phyloP scores from a whole-genome alignment of 768 basidiomycete genomes.

The Termitomyces sp. region DNA sequence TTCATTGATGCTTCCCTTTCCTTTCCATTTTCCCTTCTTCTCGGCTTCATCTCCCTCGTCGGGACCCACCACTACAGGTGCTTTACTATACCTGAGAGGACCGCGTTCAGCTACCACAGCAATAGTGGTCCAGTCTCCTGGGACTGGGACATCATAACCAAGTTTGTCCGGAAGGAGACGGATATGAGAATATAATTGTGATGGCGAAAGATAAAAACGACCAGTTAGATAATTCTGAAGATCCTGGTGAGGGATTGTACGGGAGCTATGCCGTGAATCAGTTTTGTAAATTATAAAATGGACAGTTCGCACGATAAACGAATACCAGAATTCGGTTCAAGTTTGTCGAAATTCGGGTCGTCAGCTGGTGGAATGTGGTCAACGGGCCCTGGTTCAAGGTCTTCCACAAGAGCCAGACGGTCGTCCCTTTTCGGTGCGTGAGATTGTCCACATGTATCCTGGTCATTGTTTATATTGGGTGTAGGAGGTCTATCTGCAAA shows the following conservation, averaged over 20 bases:
- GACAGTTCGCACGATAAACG: slow-evolving; percentile 60
- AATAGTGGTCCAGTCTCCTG: slow-evolving; percentile 93
- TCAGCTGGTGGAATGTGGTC: slow-evolving; percentile 67
- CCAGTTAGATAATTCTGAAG: slow-evolving; percentile 77
- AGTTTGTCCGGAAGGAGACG: slow-evolving; percentile 73
- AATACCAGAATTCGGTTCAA: slow-evolving; percentile 93
- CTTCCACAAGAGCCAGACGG: slow-evolving; percentile 65
- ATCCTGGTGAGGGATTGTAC: slow-evolving; percentile 67
- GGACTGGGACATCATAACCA: slow-evolving; percentile 87
- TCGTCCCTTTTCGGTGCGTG: slow-evolving; percentile 45
- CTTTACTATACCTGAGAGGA: slow-evolving; percentile 65
- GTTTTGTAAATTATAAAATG: neutral
- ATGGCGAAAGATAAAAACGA: slow-evolving; percentile 86
- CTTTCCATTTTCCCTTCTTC: slow-evolving; percentile 30
- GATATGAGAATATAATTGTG: slow-evolving; percentile 81
- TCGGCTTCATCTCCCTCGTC: slow-evolving; percentile 36
- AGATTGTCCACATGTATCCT: neutral
- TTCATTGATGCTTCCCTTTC: slow-evolving; percentile 29
- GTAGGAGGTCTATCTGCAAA: slow-evolving; percentile 32
- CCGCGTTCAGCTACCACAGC: slow-evolving; percentile 93
- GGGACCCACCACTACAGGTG: slow-evolving; percentile 52
- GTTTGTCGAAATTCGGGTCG: slow-evolving; percentile 68
- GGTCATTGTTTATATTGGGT: neutral
- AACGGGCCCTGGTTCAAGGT: slow-evolving; percentile 71
- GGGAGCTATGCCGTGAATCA: slow-evolving; percentile 47